Conservation (phyloP, 495 filamentous ascomycete species). For the Cudoniella acicularis region DNA sequence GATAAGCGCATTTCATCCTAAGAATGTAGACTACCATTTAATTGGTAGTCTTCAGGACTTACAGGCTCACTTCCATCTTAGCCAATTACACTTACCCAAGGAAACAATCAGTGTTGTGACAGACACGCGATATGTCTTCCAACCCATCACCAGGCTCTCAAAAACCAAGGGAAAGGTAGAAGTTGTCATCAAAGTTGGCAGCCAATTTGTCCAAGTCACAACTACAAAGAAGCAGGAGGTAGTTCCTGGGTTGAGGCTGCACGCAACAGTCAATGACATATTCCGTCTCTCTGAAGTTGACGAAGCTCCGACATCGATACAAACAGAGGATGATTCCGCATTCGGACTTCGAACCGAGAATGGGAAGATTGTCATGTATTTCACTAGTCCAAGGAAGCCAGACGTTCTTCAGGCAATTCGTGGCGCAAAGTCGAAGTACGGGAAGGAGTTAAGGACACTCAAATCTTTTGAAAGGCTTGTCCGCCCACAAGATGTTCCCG, state of each 20-base stretch:
- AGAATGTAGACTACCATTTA: conserved; percentile 58
- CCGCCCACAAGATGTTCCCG: conserved; percentile 63
- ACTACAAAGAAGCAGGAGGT: conserved; percentile 64
- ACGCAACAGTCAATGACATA: conserved; percentile 62
- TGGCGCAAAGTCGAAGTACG: conserved; percentile 53
- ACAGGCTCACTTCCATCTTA: conserved; percentile 60
- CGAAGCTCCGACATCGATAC: conserved; percentile 57
- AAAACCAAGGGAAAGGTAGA: conserved; percentile 65
- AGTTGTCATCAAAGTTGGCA: conserved; percentile 60
- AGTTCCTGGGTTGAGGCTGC: conserved; percentile 50
- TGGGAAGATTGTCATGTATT: conserved; percentile 65
- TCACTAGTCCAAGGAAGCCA: conserved; percentile 55
- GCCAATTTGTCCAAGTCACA: conserved; percentile 64
- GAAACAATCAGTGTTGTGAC: conserved; percentile 63
- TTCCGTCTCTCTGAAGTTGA: conserved; percentile 62
- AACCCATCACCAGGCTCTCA: conserved; percentile 58
- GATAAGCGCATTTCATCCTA: conserved; percentile 49
- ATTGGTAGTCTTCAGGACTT: conserved; percentile 57
- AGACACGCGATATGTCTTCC: conserved; percentile 59
- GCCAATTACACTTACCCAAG: conserved; percentile 59
- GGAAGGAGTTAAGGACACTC: conserved; percentile 52
- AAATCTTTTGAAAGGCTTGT: conserved; percentile 59
- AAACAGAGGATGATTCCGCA: conserved; percentile 61
- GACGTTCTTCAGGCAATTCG: conserved; percentile 59
- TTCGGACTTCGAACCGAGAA: conserved; percentile 64